Evolutionary conservation across 805 yeast species (phyloP), one percentile per base, ranked within the genome.

Genomic region (Myxozyma nipponensis): DNA sequence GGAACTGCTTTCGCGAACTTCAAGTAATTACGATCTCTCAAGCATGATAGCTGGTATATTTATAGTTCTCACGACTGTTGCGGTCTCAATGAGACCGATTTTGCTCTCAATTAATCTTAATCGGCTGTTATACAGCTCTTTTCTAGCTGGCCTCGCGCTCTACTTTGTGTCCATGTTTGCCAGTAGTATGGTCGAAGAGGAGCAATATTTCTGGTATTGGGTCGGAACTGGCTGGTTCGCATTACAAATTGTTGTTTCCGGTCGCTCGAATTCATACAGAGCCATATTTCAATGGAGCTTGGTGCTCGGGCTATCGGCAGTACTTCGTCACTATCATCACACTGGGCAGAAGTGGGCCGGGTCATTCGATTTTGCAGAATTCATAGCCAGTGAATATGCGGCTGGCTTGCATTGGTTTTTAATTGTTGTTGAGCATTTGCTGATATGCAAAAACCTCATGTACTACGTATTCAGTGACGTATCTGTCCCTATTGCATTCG

Each of bases 131-230:
- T 26, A 38, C 3, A 61, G 50, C 3, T 56, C 52, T 9, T 61
- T 62, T 26, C 66, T 61, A 18, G 44, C 48, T 49, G 62, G 62
- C 59, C 41, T 70, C 18, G 39, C 74, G 36, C 42, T 72, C 0
- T 74, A 82, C 47, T 77, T 83, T 2, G 34, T 72, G 0, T 74
- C 86, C 0, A 75, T 83, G 57, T 87, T 90, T 69, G 96, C 90
- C 9, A 87, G 95, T 53, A 90, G 96, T 24, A 73, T 90, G 50
- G 84, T 93, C 17, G 98, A 93, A 63, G 98, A 93, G 66, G 98
- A 93, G 63, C 95, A 93, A 63, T 96, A 90, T 63, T 66, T 90
- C 17, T 93, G 98, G 98, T 93, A 95, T 86, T 85, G 87, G 82
- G 69, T 77, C 21, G 64, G 77, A 0, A 71, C 78, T 0, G 73